These are phyloP conservation scores for Polygonum maritimum DNA, from an alignment of 148 eudicot genomes.

Conservation along the genomic window DNA sequence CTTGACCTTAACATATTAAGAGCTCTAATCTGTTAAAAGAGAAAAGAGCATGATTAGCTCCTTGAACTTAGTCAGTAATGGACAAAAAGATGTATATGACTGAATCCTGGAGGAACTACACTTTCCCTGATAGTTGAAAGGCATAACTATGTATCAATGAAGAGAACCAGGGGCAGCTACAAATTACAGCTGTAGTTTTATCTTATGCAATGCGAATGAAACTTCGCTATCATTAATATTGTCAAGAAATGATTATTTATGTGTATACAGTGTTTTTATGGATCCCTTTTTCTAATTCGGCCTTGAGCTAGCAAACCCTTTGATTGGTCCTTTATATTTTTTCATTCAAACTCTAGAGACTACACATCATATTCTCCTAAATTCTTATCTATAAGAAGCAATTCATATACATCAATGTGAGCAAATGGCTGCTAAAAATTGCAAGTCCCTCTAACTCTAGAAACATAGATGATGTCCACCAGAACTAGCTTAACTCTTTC, in stretches of 20 bases:
- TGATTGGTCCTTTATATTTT: background rate
- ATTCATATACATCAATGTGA: constrained; percentile 2
- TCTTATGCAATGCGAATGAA: background rate
- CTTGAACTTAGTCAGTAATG: background rate
- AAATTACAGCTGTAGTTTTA: background rate
- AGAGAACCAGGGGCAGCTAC: background rate
- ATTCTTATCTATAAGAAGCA: background rate
- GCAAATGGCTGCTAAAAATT: background rate
- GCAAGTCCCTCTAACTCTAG: background rate
- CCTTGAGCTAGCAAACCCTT: background rate
- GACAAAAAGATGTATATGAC: background rate
- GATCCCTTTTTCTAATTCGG: background rate
- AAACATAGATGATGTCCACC: background rate
- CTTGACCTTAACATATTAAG: constrained; percentile 84
- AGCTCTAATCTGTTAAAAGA: constrained; percentile 64
- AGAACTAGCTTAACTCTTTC: background rate
- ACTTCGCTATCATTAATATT: background rate
- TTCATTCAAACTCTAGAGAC: background rate
- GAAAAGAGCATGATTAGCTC: constrained; percentile 9
- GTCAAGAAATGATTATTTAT: background rate
- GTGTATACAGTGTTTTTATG: background rate
- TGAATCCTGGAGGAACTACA: constrained; percentile 1
- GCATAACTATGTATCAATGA: background rate
- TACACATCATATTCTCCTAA: background rate
- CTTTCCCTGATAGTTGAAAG: background rate